phyloP scores from a whole-genome alignment of 2,329 filamentous ascomycete species.

The Calycina herbarum region DNA sequence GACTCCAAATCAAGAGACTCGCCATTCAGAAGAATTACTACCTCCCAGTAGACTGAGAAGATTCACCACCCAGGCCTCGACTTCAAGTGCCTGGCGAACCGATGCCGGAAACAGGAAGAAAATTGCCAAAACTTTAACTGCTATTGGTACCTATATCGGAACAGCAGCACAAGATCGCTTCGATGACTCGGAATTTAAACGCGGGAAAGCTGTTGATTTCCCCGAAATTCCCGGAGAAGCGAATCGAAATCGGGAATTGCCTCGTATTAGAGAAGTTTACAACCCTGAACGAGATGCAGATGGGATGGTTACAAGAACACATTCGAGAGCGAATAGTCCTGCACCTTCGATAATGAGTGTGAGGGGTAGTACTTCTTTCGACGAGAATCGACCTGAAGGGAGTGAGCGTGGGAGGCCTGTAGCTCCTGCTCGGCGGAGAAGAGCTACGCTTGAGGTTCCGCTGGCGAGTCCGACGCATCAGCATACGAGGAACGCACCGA shows the following conservation, averaged over 20 bases:
- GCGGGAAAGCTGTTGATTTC: slow-evolving; percentile 49
- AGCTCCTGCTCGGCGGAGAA: slow-evolving; percentile 16
- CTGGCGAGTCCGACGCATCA: slow-evolving; percentile 33
- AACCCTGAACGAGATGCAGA: slow-evolving; percentile 39
- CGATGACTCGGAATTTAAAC: slow-evolving; percentile 50
- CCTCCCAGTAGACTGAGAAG: too few species aligned
- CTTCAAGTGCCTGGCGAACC: not conserved
- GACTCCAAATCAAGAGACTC: slow-evolving; percentile 5
- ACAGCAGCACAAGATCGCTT: slow-evolving; percentile 49
- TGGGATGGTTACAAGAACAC: slow-evolving; percentile 34
- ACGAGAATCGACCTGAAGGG: slow-evolving; percentile 34
- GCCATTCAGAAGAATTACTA: slow-evolving; percentile 10
- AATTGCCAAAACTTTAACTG: slow-evolving; percentile 46
- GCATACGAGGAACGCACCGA: slow-evolving; percentile 19
- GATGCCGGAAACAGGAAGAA: slow-evolving; percentile 41
- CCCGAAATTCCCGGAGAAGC: slow-evolving; percentile 57
- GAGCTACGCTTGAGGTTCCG: slow-evolving; percentile 40
- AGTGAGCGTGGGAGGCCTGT: not conserved
- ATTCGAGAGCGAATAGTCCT: slow-evolving; percentile 28
- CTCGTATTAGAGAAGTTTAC: slow-evolving; percentile 43
- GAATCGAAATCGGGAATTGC: slow-evolving; percentile 45
- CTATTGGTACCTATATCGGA: slow-evolving; percentile 47
- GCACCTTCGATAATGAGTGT: slow-evolving; percentile 43
- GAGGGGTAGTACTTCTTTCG: slow-evolving; percentile 40
- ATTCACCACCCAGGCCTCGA: slow-evolving; percentile 13